Evolutionary conservation across 495 filamentous ascomycete species (phyloP), one percentile per base, ranked within the genome.

Genomic region (Halenospora varia): DNA sequence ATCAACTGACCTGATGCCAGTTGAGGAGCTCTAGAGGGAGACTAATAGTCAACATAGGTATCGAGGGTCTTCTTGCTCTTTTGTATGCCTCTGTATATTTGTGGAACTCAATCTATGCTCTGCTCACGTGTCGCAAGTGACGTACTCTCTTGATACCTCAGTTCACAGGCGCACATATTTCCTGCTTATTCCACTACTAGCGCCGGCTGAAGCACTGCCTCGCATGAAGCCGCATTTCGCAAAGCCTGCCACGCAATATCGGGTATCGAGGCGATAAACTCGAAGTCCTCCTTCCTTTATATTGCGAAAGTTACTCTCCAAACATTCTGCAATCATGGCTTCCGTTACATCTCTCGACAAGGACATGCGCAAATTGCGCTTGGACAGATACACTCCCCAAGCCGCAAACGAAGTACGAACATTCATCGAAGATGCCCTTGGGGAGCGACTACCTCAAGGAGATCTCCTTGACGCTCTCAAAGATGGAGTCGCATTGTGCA

Each of bases 291-390:
- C 56, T 58, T 56, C 48, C 48, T 56, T 52, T 62, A 57, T 53
- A 35, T 55, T 56, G 54, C 45, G 49, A 61, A 51, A 60, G 47
- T 61, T 62, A 50, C 56, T 51, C 35, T 20, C 2, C 25, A 29
- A 25, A 48, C 23, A 10, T 4, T 47, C 19, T 20, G 39, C 55
- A 61, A 61, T 52, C 60, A 97, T 97, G 94, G 92, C 95, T 60
- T 97, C 95, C 39, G 95, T 97, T 9, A 80, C 90, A 46, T 96
- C 91, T 56, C 75, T 99, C 29, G 95, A 99, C 68, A 92, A 91
- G 70, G 95, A 99, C 78, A 79, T 99, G 84, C 88, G 88, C 76
- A 92, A 86, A 69, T 69, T 96, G 76, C 93, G 95, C 70, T 74
- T 96, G 66, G 88, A 89, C 40, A 92, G 93, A 74, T 97, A 97